Evolutionary conservation across 2,329 filamentous ascomycete species (phyloP).

Genomic region (Neofusicoccum parvum): DNA sequence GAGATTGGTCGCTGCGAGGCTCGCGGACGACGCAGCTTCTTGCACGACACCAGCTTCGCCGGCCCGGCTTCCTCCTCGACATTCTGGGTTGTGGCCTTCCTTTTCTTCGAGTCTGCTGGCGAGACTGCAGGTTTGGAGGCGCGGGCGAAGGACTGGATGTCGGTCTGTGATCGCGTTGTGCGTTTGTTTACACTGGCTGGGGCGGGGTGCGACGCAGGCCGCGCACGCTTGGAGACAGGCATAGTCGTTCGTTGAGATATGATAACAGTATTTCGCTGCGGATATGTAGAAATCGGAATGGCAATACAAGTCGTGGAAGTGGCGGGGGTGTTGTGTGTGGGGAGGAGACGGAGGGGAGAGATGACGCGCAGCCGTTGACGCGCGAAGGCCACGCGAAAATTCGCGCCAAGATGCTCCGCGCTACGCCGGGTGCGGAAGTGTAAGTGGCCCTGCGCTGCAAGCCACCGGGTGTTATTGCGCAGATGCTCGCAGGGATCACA

Average conservation of each 20-base stretch:
- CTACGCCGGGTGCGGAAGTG: slow-evolving; percentile 8
- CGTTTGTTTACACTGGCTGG: slow-evolving; percentile 13
- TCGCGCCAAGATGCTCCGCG: not conserved
- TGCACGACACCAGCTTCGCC: slow-evolving; percentile 15
- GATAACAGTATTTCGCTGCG: not conserved
- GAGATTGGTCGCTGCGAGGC: not conserved
- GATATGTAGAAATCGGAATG: slow-evolving; percentile 1
- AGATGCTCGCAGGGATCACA: not conserved
- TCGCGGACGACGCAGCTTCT: slow-evolving; percentile 16
- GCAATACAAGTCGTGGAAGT: slow-evolving; percentile 11
- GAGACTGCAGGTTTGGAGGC: not conserved
- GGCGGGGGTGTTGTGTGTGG: not conserved
- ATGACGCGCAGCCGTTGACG: not conserved
- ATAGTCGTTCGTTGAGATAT: slow-evolving; percentile 5
- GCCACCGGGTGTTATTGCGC: not conserved
- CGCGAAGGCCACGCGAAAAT: slow-evolving; percentile 19
- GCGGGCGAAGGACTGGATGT: slow-evolving; percentile 19
- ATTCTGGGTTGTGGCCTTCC: slow-evolving; percentile 11
- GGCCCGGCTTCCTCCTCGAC: not conserved
- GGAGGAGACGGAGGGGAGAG: not conserved
- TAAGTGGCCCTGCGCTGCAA: not conserved
- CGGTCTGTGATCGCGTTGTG: slow-evolving; percentile 8
- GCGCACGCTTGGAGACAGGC: slow-evolving; percentile 6
- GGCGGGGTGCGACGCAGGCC: slow-evolving; percentile 8
- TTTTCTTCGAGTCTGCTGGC: slow-evolving; percentile 12